phyloP scores from a whole-genome alignment of 2,329 filamentous ascomycete species.

The Talaromyces sp. region DNA sequence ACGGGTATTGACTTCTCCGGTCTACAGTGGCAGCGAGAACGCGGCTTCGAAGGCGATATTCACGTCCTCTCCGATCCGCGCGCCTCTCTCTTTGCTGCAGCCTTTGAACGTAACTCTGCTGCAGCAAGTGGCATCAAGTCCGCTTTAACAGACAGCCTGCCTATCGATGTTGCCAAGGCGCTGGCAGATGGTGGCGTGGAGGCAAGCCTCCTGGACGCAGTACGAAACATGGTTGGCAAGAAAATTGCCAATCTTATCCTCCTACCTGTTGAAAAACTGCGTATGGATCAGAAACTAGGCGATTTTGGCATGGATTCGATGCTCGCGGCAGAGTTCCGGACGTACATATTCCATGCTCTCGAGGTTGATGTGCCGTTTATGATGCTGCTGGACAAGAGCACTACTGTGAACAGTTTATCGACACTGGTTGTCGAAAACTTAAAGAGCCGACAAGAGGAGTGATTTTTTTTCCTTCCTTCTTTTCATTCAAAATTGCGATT shows the following conservation, averaged over 20 bases:
- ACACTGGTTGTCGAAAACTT: too few relatives aligned
- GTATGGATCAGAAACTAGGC: not conserved
- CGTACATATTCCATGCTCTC: not conserved
- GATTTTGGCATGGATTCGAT: not conserved
- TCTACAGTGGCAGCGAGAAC: not conserved
- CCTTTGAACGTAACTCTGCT: not conserved
- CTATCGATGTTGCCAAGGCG: not conserved
- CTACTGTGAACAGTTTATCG: too few relatives aligned
- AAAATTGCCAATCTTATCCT: constrained; percentile 1
- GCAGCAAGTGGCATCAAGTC: not conserved
- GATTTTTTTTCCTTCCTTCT: not conserved
- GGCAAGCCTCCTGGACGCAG: not conserved
- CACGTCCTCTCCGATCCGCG: not conserved
- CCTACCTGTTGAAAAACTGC: not conserved
- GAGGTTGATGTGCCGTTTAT: not conserved
- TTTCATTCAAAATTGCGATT: too few relatives aligned
- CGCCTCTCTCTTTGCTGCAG: not conserved
- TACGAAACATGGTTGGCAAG: not conserved
- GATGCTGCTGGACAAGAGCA: too few relatives aligned
- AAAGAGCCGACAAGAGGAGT: too few relatives aligned
- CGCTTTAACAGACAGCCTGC: not conserved
- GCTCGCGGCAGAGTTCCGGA: constrained; percentile 1
- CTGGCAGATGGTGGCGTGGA: not conserved
- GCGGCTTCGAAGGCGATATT: not conserved
- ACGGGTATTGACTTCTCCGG: not conserved